Evolutionary conservation across 2,329 filamentous ascomycete species (phyloP).

Genomic region (Nothophaeocryptopus gaeumannii): DNA sequence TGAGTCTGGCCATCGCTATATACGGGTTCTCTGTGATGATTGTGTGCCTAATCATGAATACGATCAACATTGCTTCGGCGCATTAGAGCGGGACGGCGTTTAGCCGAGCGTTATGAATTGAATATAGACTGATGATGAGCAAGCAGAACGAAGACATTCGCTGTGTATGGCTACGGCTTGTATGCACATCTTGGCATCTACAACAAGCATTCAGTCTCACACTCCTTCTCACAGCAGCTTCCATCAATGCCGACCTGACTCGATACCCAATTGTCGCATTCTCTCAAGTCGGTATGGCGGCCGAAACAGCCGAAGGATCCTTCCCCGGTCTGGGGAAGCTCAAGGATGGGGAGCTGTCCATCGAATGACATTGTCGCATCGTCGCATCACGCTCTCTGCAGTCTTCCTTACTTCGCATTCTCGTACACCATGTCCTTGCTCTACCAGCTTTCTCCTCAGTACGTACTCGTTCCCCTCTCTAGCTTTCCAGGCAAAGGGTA

Average conservation of each 20-base stretch:
- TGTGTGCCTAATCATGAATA: constrained; percentile 80
- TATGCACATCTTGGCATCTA: no score
- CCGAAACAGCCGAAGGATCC: no score
- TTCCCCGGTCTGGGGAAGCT: constrained; percentile 3
- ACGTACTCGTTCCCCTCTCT: constrained; percentile 8
- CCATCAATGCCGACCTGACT: no score
- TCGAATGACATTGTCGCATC: constrained; percentile 1
- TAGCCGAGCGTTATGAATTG: no score
- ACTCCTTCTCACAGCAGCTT: no score
- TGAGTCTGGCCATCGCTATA: constrained; percentile 71
- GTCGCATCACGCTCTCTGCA: not conserved
- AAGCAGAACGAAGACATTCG: no score
- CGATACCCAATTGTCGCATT: no score
- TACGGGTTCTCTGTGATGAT: constrained; percentile 90
- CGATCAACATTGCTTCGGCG: constrained; percentile 59
- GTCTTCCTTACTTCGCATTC: not conserved
- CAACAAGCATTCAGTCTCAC: no score
- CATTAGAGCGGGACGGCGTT: constrained; percentile 3
- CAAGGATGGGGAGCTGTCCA: not conserved
- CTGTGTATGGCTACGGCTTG: no score
- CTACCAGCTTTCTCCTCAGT: constrained; percentile 7
- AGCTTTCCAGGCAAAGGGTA: not conserved
- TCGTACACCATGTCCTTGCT: constrained; percentile 10
- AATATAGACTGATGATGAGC: no score
- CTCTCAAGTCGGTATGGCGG: no score